Base-by-base conservation (phyloP, 495 filamentous ascomycete genomes). In the Xylaria telfairii region DNA sequence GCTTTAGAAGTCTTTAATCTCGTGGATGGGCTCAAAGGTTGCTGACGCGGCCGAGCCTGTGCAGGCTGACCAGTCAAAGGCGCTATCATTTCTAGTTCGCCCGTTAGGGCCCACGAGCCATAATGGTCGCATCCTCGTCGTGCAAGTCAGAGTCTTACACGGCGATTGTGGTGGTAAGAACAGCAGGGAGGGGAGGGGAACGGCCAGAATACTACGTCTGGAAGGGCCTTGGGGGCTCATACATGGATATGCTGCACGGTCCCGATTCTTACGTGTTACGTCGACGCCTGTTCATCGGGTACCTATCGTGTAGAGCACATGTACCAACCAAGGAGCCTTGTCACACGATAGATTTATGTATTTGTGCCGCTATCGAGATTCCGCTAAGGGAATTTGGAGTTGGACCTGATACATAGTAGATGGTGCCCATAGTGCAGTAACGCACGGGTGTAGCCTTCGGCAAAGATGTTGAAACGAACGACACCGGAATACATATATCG, bases 241-340 rank as follows among this genome's bases (percentile, higher is more conserved):
- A 42, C n/a, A 41, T 61, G 59, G 32, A 61, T 61, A 37, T 60
- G 34, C 19, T 39, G 59, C 34, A 26, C 10, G 59, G 37, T 41
- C 10, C 12, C 26, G 30, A 37, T 37, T n/a, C n/a, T n/a, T 61
- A 24, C n/a, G 32, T 42, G 59, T 61, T 61, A 61, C 37, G 59
- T 42, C 59, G 37, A 61, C 59, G n/a, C 59, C 59, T 17, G 56
- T 37, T 37, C 56, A 34, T 37, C 32, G 28, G n/a, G 37, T 13
- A 24, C n/a, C 21, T 37, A 7, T 39, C 26, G 4, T 42, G 59
- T 59, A 61, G 59, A 61, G 19, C 10, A 26, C 4, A 17, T 39
- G 37, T 61, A 61, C 59, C 37, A 26, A 12, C n/a, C 28, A 12
- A 41, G 32, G 30, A 21, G 8, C 21, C 34, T 9, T 41, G 41